Percentiles rank a stretch among this genome's conserved stretches.
phyloP scores from a whole-genome alignment of 2,329 filamentous ascomycete species.

The Ophiostoma fasciatum region DNA sequence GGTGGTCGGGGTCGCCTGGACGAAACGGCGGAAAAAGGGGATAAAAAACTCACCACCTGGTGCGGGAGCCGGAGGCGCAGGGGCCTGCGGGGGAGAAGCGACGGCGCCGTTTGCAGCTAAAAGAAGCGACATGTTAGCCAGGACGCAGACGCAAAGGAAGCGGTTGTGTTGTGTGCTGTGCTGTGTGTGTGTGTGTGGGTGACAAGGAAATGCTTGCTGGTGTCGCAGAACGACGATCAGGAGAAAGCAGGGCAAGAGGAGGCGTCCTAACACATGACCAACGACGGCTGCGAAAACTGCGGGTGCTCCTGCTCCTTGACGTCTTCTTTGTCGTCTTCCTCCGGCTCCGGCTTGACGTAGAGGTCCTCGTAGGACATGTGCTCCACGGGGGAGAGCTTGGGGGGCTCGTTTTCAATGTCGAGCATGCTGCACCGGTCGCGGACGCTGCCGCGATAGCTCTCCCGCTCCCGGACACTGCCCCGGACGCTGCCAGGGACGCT shows the following conservation, averaged over 20 bases:
- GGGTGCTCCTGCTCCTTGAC: no score
- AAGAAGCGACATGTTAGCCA: constrained; percentile 21
- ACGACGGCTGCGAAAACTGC: no score
- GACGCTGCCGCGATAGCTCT: constrained; percentile 11
- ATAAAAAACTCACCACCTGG: constrained; percentile 7
- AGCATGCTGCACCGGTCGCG: constrained; percentile 31
- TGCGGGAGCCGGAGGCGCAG: constrained; percentile 26
- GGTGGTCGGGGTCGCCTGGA: no score
- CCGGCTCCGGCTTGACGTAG: constrained; percentile 17
- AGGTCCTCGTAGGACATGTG: constrained; percentile 34
- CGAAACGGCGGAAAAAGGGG: background rate
- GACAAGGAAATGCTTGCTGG: no score
- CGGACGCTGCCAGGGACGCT: background rate
- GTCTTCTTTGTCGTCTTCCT: background rate
- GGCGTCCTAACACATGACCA: no score
- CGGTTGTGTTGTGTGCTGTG: no score
- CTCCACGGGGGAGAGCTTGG: constrained; percentile 27
- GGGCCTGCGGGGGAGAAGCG: constrained; percentile 25
- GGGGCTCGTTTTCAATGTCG: constrained; percentile 30
- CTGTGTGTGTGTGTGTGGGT: no score
- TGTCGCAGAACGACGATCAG: no score
- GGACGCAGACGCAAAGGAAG: no score
- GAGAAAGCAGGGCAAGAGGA: no score
- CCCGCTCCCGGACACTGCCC: background rate
- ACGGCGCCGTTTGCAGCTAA: constrained; percentile 26